Conservation (phyloP, 2,329 filamentous ascomycete genomes). For the Colletotrichum echinochloae region DNA sequence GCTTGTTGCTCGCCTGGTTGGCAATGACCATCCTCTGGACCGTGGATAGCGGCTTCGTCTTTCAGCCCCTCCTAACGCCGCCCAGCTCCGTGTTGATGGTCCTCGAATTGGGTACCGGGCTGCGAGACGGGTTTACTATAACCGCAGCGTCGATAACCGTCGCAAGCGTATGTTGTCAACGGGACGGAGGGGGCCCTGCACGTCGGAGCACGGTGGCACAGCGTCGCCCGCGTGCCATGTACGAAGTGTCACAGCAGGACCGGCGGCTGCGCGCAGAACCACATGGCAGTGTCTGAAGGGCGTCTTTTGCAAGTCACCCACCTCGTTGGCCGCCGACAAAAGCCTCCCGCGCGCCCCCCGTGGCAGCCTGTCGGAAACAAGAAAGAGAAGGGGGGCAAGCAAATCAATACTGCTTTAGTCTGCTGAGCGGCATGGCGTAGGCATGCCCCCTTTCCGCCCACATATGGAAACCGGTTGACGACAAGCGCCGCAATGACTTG, state of each 20-base stretch:
- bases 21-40: conserved; percentile 1
- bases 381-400: not conserved
- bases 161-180: conserved; percentile 25
- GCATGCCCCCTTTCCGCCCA: conserved; percentile 2
- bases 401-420: not conserved
- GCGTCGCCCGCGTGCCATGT: conserved; percentile 29
- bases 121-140: not conserved
- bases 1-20: conserved; percentile 17
- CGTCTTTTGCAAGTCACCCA: conserved; percentile 2
- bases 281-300: conserved; percentile 37
- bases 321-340: not conserved
- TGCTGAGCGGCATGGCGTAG: not conserved
- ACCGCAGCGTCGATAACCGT: not conserved
- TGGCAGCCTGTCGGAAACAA: conserved; percentile 9
- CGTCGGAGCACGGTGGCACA: conserved; percentile 34
- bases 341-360: not conserved
- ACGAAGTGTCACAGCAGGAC: conserved; percentile 1
- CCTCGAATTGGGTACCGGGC: not conserved
- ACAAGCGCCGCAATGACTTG: conserved; percentile 20
- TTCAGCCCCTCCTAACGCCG: not conserved
- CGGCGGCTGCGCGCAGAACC: conserved; percentile 13
- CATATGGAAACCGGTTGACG: conserved; percentile 8
- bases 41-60: not conserved
- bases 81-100: not conserved
- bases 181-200: not conserved